Evolutionary conservation across 1,284 basidiomycete genomes (phyloP).

Genomic region (Peniophora sp.): DNA sequence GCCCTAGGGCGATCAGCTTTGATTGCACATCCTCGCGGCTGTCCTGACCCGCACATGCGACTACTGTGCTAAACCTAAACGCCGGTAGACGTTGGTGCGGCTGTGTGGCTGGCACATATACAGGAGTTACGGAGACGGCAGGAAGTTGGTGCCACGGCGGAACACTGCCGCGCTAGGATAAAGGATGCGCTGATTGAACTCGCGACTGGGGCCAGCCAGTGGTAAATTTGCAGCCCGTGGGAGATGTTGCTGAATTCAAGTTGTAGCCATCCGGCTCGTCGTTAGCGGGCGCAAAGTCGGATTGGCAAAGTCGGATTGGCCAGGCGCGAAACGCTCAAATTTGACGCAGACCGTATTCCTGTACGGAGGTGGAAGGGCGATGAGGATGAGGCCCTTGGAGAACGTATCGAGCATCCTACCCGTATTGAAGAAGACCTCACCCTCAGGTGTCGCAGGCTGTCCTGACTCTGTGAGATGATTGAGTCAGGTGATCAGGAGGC

Average conservation of each 20-base stretch:
- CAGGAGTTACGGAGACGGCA: neutral
- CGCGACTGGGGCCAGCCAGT: conserved; percentile 6
- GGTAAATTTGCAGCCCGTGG: conserved; percentile 2
- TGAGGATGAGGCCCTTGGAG: conserved; percentile 64
- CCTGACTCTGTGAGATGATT: conserved; percentile 5
- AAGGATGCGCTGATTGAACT: conserved; percentile 12
- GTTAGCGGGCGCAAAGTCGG: conserved; percentile 9
- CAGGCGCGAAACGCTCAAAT: conserved; percentile 53
- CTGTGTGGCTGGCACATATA: neutral
- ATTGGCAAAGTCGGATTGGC: conserved; percentile 34
- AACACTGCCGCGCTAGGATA: no score
- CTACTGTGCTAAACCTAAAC: no score
- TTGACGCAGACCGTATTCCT: conserved; percentile 68
- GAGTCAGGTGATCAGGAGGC: conserved; percentile 5
- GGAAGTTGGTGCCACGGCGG: neutral
- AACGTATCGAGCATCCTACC: conserved; percentile 68
- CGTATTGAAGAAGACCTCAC: conserved; percentile 62
- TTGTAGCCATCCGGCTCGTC: conserved; percentile 3
- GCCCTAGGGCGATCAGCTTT: no score
- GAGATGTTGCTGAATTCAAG: conserved; percentile 2
- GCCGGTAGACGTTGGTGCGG: no score
- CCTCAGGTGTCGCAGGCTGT: conserved; percentile 31
- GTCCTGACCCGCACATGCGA: no score
- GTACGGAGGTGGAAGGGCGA: conserved; percentile 53
- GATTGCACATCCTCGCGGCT: no score